Conservation (phyloP, 108 stramenopile genomes). For the Seminavis robusta region DNA sequence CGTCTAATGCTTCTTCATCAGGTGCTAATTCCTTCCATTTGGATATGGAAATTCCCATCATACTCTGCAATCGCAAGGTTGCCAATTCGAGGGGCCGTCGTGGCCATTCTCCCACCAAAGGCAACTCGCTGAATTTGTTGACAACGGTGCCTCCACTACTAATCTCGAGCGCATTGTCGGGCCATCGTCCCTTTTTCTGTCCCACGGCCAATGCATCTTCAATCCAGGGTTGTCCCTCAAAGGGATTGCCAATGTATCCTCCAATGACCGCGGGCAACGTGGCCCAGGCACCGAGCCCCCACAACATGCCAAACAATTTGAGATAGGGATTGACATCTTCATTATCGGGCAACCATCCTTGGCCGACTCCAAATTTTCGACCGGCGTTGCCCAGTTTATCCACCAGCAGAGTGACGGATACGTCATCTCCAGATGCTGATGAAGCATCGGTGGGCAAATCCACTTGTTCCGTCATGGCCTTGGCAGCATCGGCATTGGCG, state of each 20-base stretch:
- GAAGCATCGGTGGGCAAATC: conserved; percentile 48
- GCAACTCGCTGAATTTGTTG: conserved; percentile 79
- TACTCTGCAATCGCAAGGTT: conserved; percentile 85
- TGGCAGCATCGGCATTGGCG: conserved; percentile 58
- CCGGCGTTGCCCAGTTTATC: conserved; percentile 77
- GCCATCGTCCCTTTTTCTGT: conserved; percentile 73
- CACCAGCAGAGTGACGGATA: conserved; percentile 56
- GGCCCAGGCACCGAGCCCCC: conserved; percentile 85
- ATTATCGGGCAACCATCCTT: conserved; percentile 82
- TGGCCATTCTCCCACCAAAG: conserved; percentile 79
- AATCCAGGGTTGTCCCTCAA: conserved; percentile 76
- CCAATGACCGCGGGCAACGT: conserved; percentile 90
- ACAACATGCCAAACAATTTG: conserved; percentile 91
- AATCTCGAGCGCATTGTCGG: conserved; percentile 73
- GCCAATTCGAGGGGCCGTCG: conserved; percentile 88
- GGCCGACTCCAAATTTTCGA: conserved; percentile 62
- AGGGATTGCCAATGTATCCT: conserved; percentile 92
- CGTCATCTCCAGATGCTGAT: conserved; percentile 13
- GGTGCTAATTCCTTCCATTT: conserved; percentile 84
- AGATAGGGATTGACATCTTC: conserved; percentile 70
- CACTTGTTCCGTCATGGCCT: conserved; percentile 46
- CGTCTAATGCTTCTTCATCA: conserved; percentile 54
- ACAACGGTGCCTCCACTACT: conserved; percentile 43
- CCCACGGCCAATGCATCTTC: conserved; percentile 83
- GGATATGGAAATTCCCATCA: conserved; percentile 80